phyloP scores from a whole-genome alignment of 2,329 filamentous ascomycete species.

The Thelonectria blattea region DNA sequence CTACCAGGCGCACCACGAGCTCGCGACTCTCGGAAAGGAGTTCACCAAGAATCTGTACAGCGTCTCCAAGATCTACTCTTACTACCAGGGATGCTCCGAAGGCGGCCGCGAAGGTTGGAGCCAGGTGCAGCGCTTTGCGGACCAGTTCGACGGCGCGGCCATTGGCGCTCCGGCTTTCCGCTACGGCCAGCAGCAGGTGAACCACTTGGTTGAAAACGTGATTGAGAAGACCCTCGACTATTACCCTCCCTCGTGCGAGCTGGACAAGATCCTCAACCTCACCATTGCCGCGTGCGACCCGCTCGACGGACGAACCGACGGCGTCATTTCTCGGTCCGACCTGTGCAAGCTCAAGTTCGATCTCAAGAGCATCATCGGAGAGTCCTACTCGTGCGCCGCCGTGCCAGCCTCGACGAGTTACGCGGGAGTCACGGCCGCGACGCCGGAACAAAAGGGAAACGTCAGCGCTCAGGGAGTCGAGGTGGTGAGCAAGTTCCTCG shows the following conservation, averaged over 20 bases:
- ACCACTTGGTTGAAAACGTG: constrained; percentile 48
- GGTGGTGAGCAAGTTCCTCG: constrained; percentile 42
- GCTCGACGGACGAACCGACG: constrained; percentile 13
- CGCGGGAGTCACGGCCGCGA: constrained; percentile 24
- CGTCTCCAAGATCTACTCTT: constrained; percentile 49
- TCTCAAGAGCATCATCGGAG: constrained; percentile 39
- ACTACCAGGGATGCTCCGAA: constrained; percentile 62
- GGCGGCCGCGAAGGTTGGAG: constrained; percentile 56
- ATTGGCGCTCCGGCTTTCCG: constrained; percentile 57
- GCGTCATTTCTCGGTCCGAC: constrained; percentile 15
- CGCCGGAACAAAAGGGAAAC: constrained; percentile 43
- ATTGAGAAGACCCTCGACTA: constrained; percentile 49
- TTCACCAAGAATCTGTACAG: constrained; percentile 51
- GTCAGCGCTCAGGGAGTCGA: constrained; percentile 42
- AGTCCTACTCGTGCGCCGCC: constrained; percentile 41
- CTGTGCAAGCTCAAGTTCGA: constrained; percentile 41
- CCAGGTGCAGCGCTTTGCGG: constrained; percentile 57
- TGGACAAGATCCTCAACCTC: constrained; percentile 16
- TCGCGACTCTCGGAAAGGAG: constrained; percentile 49
- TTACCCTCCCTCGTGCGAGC: constrained; percentile 40
- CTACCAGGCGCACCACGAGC: constrained; percentile 45
- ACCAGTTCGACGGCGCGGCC: constrained; percentile 53
- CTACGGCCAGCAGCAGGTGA: constrained; percentile 52
- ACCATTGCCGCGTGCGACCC: constrained; percentile 17
- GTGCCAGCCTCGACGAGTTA: neutral